Conservation (phyloP, 805 yeast genomes). For the Candida koratica region DNA sequence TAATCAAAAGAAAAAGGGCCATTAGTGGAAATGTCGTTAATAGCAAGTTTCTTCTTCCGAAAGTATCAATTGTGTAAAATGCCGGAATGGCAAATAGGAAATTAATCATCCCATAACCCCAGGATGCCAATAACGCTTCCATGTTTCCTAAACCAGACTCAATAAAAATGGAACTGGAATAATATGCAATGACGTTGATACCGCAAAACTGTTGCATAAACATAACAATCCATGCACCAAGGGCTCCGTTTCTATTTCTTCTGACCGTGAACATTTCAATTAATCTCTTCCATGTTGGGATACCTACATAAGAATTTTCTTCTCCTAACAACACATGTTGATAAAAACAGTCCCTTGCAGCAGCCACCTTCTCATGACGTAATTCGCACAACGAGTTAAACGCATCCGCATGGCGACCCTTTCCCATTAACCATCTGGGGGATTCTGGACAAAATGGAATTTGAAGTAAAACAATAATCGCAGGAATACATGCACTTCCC, state of each 20-base stretch:
- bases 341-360: constrained; percentile 64
- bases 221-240: constrained; percentile 79
- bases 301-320: constrained; percentile 49
- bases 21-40: constrained; percentile 60
- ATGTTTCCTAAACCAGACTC: constrained; percentile 61
- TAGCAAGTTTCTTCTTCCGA: constrained; percentile 65
- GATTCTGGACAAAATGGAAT: constrained; percentile 63
- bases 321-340: constrained; percentile 56
- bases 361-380: constrained; percentile 46
- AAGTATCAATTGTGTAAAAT: constrained; percentile 69
- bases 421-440: constrained; percentile 64
- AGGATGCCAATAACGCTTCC: constrained; percentile 69
- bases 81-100: constrained; percentile 83
- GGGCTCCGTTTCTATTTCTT: constrained; percentile 78
- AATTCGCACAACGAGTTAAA: constrained; percentile 45
- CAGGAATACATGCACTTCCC: constrained; percentile 60
- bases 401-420: constrained; percentile 47
- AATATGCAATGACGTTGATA: constrained; percentile 82
- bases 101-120: constrained; percentile 84
- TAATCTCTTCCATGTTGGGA: constrained; percentile 44
- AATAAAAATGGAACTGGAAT: constrained; percentile 71
- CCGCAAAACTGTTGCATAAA: constrained; percentile 93
- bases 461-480: constrained; percentile 46
- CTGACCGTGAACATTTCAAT: constrained; percentile 63
- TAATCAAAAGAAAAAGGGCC: constrained; percentile 54